These are phyloP conservation scores for Fraxinus sp. DNA, from an alignment of 305 asterid species.

Conservation along the genomic window DNA sequence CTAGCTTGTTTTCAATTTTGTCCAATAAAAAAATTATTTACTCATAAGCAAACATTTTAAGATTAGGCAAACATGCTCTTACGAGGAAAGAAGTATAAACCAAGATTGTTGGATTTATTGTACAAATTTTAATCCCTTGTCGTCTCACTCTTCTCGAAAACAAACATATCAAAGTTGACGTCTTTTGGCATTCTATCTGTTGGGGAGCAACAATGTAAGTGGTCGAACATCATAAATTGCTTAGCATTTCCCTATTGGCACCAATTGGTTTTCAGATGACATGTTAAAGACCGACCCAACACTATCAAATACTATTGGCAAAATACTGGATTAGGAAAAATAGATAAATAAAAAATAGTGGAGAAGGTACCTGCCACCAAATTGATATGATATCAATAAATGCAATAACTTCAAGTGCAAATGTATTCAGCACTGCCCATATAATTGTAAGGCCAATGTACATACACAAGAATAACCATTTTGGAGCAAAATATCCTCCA, in stretches of 20 bases:
- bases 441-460: conserved; percentile 33
- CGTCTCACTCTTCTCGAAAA: not conserved
- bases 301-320: not conserved
- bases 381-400: conserved; percentile 38
- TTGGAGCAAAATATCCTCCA: conserved; percentile 42
- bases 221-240: not conserved
- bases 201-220: not conserved
- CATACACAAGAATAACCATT: conserved; percentile 40
- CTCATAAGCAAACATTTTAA: not conserved
- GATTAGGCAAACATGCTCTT: not conserved
- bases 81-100: not conserved
- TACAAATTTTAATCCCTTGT: not conserved
- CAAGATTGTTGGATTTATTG: not conserved
- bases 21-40: not conserved
- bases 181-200: not conserved
- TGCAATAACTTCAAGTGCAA: conserved; percentile 39
- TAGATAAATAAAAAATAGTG: not conserved
- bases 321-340: not conserved
- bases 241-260: not conserved
- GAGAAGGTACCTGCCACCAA: conserved; percentile 43
- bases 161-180: not conserved
- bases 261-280: not conserved
- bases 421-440: conserved; percentile 45
- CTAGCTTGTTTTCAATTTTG: not conserved
- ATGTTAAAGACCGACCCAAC: not conserved